phyloP scores from a whole-genome alignment of 257 asterid genomes.

The Capsicum chinense region DNA sequence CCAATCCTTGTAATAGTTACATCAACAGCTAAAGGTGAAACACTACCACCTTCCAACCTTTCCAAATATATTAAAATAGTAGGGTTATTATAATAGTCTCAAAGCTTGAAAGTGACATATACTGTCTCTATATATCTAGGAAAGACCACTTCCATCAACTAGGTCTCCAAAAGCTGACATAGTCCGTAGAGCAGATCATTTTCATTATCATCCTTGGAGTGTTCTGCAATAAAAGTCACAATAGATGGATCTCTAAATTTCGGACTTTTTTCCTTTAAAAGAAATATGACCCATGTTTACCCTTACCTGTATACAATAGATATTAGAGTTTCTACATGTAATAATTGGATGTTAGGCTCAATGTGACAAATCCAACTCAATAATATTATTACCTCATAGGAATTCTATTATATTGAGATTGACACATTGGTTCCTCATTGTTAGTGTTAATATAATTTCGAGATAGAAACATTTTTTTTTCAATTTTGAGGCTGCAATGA shows the following conservation, averaged over 20 bases:
- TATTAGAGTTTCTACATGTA: not conserved
- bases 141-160: constrained; percentile 97
- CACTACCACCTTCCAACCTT: constrained; percentile 80
- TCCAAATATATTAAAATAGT: constrained; percentile 91
- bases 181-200: constrained; percentile 89
- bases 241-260: constrained; percentile 74
- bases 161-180: constrained; percentile 89
- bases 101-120: constrained; percentile 71
- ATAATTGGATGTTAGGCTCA: not conserved
- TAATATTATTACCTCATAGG: no score
- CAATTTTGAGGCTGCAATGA: not conserved
- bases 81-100: constrained; percentile 94
- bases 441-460: not conserved
- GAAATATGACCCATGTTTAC: not conserved
- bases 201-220: constrained; percentile 75
- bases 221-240: constrained; percentile 72
- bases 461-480: not conserved
- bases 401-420: no score
- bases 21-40: constrained; percentile 96
- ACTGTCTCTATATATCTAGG: constrained; percentile 92
- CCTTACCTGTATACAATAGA: not conserved
- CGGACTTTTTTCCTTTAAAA: no score
- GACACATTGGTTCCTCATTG: not conserved
- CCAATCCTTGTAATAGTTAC: constrained; percentile 96
- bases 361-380: no score